Evolutionary conservation across 2,329 filamentous ascomycete genomes (phyloP).

Genomic region (Tolypocladium endophyticum): DNA sequence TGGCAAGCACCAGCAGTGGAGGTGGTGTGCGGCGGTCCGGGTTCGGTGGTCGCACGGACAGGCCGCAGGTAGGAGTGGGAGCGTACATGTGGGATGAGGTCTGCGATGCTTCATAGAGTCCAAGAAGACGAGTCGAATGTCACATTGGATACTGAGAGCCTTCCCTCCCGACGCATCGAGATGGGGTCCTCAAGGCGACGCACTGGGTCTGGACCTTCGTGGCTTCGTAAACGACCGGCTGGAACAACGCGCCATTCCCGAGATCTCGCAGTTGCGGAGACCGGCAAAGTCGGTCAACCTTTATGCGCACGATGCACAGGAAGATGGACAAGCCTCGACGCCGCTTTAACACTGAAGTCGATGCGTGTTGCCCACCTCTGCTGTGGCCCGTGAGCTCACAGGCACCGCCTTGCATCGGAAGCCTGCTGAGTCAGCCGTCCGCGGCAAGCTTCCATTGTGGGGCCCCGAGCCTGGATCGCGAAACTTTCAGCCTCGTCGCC

Average conservation of each 20-base stretch:
- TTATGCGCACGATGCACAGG: not conserved
- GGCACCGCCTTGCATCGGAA: not conserved
- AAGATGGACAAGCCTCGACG: not conserved
- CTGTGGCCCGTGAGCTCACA: too few relatives aligned
- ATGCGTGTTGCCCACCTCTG: not conserved
- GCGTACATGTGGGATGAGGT: not conserved
- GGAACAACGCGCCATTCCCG: not conserved
- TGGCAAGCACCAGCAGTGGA: not conserved
- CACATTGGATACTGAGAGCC: not conserved
- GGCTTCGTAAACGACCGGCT: not conserved
- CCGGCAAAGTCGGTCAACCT: not conserved
- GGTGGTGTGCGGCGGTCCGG: not conserved
- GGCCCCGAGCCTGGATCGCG: not conserved
- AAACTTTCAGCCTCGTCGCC: not conserved
- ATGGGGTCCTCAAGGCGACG: not conserved
- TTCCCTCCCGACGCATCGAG: not conserved
- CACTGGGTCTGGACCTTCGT: not conserved
- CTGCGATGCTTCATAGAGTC: not conserved
- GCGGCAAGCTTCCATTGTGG: not conserved
- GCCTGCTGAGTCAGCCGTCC: not conserved
- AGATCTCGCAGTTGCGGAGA: not conserved
- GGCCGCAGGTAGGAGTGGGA: slow-evolving; percentile 1
- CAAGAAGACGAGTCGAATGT: not conserved
- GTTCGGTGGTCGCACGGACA: slow-evolving; percentile 1
- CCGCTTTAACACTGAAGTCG: not conserved